phyloP scores from a whole-genome alignment of 306 rosid species.

The Castanea sativa region DNA sequence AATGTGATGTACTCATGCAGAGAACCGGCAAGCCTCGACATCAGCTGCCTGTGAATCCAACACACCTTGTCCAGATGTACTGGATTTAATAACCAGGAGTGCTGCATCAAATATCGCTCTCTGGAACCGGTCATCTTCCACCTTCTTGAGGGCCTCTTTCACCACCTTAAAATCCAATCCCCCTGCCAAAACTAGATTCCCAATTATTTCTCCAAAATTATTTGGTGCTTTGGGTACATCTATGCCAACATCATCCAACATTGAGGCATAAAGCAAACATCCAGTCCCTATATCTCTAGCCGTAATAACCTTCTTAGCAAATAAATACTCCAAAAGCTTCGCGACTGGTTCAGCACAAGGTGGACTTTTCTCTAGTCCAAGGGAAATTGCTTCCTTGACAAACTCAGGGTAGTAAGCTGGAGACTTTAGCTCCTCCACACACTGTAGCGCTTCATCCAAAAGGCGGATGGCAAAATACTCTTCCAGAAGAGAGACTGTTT shows the following conservation, averaged over 20 bases:
- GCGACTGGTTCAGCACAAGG: conserved; percentile 62
- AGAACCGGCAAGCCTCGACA: conserved; percentile 65
- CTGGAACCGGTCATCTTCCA: conserved; percentile 59
- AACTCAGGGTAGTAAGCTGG: conserved; percentile 79
- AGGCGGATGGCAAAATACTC: conserved; percentile 69
- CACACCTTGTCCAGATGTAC: conserved; percentile 56
- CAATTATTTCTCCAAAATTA: conserved; percentile 80
- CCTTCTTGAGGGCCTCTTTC: conserved; percentile 61
- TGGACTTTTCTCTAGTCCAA: conserved; percentile 73
- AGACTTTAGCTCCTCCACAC: conserved; percentile 81
- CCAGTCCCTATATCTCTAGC: conserved; percentile 68
- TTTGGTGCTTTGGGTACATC: conserved; percentile 85
- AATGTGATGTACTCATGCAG: conserved; percentile 33
- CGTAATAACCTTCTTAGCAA: conserved; percentile 47
- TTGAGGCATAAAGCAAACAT: conserved; percentile 63
- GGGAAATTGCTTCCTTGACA: conserved; percentile 83
- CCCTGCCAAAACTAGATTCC: conserved; percentile 53
- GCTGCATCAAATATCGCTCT: conserved; percentile 50
- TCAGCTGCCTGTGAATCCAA: conserved; percentile 82
- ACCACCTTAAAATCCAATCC: conserved; percentile 73
- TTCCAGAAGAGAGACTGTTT: conserved; percentile 71
- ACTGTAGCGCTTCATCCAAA: conserved; percentile 80
- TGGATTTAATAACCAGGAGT: conserved; percentile 35
- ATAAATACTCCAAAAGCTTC: conserved; percentile 62
- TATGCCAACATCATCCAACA: conserved; percentile 66